Percentiles rank a stretch among this genome's conserved stretches.
phyloP scores from a whole-genome alignment of 1,139 yeast species.

The Zygosaccharomyces sapae region DNA sequence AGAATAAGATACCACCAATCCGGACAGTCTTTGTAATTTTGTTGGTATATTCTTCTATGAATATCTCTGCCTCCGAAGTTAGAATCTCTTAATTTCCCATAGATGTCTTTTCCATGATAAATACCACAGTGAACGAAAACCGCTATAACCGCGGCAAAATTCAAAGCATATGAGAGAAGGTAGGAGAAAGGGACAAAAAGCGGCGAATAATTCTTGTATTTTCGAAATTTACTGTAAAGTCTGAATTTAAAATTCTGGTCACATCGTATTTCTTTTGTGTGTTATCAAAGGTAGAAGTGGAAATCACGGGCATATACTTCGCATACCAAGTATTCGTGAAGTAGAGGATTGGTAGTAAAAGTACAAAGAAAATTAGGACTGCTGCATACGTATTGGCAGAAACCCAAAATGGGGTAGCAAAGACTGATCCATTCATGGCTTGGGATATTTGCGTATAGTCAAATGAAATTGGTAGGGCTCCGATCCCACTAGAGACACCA shows the following conservation, averaged over 20 bases:
- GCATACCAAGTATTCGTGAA: conserved; percentile 42
- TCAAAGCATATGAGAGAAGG: conserved; percentile 40
- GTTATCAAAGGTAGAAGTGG: conserved; percentile 40
- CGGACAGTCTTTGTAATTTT: conserved; percentile 40
- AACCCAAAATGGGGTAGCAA: conserved; percentile 54
- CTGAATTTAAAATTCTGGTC: conserved; percentile 39
- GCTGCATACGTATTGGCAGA: conserved; percentile 38
- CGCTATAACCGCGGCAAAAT: conserved; percentile 43
- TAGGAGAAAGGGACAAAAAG: conserved; percentile 41
- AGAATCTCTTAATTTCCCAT: conserved; percentile 31
- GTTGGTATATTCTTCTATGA: conserved; percentile 40
- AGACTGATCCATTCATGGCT: conserved; percentile 41
- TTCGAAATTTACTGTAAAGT: conserved; percentile 31
- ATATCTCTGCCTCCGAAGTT: conserved; percentile 41
- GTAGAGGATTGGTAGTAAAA: conserved; percentile 37
- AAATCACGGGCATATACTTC: conserved; percentile 41
- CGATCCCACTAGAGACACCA: conserved; percentile 51
- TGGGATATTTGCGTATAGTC: conserved; percentile 47
- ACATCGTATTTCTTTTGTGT: conserved; percentile 38
- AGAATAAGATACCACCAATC: conserved; percentile 41
- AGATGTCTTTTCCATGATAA: conserved; percentile 43
- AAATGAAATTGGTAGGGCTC: conserved; percentile 49
- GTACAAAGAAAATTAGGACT: conserved; percentile 36
- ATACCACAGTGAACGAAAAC: conserved; percentile 40
- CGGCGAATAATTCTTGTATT: conserved; percentile 39